Percentiles rank a stretch among this genome's conserved stretches.
Evolutionary conservation across 805 yeast genomes (phyloP).

Genomic region (Nakazawaea wickerhamii): DNA sequence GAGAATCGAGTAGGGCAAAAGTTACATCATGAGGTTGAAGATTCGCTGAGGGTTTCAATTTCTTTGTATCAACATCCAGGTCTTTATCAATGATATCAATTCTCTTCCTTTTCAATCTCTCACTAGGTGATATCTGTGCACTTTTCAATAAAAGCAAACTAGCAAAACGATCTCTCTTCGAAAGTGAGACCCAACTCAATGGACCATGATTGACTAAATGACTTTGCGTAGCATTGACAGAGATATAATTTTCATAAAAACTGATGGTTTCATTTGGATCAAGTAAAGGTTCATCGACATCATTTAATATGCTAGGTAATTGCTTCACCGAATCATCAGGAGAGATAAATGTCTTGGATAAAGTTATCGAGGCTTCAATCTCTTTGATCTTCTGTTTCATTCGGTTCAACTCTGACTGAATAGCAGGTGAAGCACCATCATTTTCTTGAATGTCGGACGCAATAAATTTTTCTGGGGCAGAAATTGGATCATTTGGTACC

Average conservation of each 20-base stretch:
- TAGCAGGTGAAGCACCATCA: not conserved
- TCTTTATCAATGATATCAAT: too few relatives aligned
- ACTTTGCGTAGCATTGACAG: constrained; percentile 35
- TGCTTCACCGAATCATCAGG: not conserved
- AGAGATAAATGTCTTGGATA: constrained; percentile 22
- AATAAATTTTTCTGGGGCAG: not conserved
- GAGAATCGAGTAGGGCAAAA: constrained; percentile 8
- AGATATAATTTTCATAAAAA: constrained; percentile 36
- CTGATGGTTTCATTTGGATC: constrained; percentile 32
- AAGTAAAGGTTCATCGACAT: constrained; percentile 13
- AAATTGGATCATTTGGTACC: not conserved
- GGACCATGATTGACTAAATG: constrained; percentile 47
- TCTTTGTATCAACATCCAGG: too few relatives aligned
- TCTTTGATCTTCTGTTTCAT: constrained; percentile 38
- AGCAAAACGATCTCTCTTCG: constrained; percentile 41
- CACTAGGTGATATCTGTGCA: too few relatives aligned
- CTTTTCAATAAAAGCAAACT: constrained; percentile 29
- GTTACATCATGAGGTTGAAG: too few relatives aligned
- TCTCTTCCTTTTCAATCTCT: constrained; percentile 16
- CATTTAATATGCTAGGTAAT: not conserved
- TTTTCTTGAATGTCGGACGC: not conserved
- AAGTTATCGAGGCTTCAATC: constrained; percentile 39
- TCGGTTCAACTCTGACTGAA: constrained; percentile 25
- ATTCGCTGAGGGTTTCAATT: too few relatives aligned
- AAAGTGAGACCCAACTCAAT: constrained; percentile 40